Base-by-base conservation (phyloP, 495 filamentous ascomycete genomes). In the Xylaria telfairii region DNA sequence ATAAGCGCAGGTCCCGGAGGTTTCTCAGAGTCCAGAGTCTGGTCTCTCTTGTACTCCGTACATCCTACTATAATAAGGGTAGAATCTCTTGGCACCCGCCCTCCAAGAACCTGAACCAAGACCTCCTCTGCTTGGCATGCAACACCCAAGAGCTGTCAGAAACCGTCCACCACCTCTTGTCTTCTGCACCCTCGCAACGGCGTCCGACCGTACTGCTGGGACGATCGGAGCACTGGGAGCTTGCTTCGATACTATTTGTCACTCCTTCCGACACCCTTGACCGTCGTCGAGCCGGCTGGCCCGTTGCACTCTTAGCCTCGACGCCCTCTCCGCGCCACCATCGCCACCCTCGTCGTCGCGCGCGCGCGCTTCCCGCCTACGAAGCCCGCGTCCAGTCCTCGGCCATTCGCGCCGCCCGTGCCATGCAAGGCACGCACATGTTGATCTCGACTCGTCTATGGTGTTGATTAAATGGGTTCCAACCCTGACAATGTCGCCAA, bases 121-220 rank as follows among this genome's bases (percentile, higher is more conserved):
- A 71, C 75, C 74, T 69, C 70, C 70, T 76, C 76, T 72, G 73
- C 76, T 78, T 78, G 76, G 76, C 76, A 78, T 78, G 76, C 76
- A 74, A 75, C 75, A 73, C 73, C 76, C 70, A 77, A 78, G 76
- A 74, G 72, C 75, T 76, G 68, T 51, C 62, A 64, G 69, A 72
- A 72, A 59, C 59, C 60, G 59, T 63, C 26, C 60, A 53, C 39
- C 60, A 44, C 39, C 42, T 53, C 21, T 26, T 60, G 49, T 49
- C 56, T 70, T 70, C 49, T 61, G 54, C 59, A 51, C 59, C 61
- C 37, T 70, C 62, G 51, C 65, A 69, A 69, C 71, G 73, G 71
- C 71, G 70, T 34, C 70, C 68, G 74, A 70, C 53, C 68, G 68
- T n/a, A 47, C 51, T 34, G 56, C 68, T 62, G 68, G 68, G 57